A percentile compares a stretch with the other conserved stretches of the same genome.
These are phyloP conservation scores for Penicillium sp. DNA, from an alignment of 2,329 filamentous ascomycete species.

Conservation along the genomic window DNA sequence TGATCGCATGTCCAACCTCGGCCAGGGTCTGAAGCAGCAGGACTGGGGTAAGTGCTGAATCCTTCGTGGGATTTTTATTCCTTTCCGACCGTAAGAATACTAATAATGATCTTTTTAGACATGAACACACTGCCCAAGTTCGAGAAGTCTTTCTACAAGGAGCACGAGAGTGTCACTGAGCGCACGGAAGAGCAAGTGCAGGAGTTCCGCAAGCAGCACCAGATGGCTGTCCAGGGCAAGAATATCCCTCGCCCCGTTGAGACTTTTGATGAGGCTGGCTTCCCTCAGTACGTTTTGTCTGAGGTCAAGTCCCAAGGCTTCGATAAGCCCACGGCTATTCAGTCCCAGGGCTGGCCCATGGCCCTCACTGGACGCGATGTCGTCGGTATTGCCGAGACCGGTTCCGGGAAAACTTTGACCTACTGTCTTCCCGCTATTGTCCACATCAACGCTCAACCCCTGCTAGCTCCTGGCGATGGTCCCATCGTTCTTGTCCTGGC, in stretches of 20 bases:
- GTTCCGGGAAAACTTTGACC: constrained; percentile 97
- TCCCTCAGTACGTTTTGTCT: constrained; percentile 95
- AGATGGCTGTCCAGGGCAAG: constrained; percentile 79
- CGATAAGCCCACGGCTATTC: constrained; percentile 88
- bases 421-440: constrained; percentile 98
- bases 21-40: constrained; percentile 83
- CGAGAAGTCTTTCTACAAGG: constrained; percentile 99
- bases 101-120: constrained; percentile 60
- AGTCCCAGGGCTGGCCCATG: constrained; percentile 99
- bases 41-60: constrained; percentile 72
- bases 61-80: background rate
- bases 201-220: constrained; percentile 81
- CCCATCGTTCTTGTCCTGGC: constrained; percentile 96
- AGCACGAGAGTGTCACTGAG: constrained; percentile 75
- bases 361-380: constrained; percentile 96
- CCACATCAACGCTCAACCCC: constrained; percentile 98
- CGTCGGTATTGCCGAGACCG: constrained; percentile 98
- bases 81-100: constrained; percentile 16
- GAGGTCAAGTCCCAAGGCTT: constrained; percentile 99
- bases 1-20: constrained; percentile 93
- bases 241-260: constrained; percentile 92
- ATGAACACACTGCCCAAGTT: constrained; percentile 83
- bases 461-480: constrained; percentile 91
- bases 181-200: constrained; percentile 81
- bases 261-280: constrained; percentile 96